Percentiles rank a stretch among this genome's conserved stretches.
These are phyloP conservation scores for Fusarium albidum DNA, from an alignment of 2,329 filamentous ascomycete genomes.

Conservation along the genomic window DNA sequence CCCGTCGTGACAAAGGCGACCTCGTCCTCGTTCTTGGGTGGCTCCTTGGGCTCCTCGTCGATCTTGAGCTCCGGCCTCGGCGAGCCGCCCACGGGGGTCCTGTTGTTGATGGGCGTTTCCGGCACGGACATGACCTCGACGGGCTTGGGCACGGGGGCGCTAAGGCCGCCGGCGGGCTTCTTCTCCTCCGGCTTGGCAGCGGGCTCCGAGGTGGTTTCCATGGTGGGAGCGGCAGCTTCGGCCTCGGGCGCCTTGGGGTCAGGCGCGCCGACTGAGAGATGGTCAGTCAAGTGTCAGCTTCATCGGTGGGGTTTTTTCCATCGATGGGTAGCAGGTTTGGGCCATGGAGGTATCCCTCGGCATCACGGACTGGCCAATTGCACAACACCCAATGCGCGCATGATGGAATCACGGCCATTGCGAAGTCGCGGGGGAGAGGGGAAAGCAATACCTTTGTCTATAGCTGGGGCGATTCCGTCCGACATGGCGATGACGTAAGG, in stretches of 20 bases:
- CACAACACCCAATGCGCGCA: not conserved
- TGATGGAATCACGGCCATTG: constrained; percentile 12
- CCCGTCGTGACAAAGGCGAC: constrained; percentile 38
- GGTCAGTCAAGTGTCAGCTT: constrained; percentile 28
- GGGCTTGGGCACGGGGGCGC: constrained; percentile 40
- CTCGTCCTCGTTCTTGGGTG: constrained; percentile 36
- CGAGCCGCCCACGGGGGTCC: constrained; percentile 46
- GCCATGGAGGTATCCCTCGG: not conserved
- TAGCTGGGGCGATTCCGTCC: constrained; percentile 45
- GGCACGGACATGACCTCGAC: constrained; percentile 48
- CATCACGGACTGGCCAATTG: constrained; percentile 30
- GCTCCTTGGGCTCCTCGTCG: constrained; percentile 41
- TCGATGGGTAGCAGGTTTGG: not conserved
- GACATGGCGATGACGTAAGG: constrained; percentile 48
- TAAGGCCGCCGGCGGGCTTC: constrained; percentile 28
- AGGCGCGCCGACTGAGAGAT: constrained; percentile 41
- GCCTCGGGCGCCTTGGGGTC: constrained; percentile 41
- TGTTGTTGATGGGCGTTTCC: constrained; percentile 47
- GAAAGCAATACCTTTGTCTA: constrained; percentile 50
- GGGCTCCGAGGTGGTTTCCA: constrained; percentile 36
- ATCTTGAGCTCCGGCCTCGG: constrained; percentile 47
- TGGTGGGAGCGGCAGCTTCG: constrained; percentile 38
- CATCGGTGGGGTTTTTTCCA: not conserved
- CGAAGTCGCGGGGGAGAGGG: constrained; percentile 24
- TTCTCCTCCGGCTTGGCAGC: constrained; percentile 32